Conservation (phyloP, 768 basidiomycete genomes). For the Pilatotrama ljubarskyi region DNA sequence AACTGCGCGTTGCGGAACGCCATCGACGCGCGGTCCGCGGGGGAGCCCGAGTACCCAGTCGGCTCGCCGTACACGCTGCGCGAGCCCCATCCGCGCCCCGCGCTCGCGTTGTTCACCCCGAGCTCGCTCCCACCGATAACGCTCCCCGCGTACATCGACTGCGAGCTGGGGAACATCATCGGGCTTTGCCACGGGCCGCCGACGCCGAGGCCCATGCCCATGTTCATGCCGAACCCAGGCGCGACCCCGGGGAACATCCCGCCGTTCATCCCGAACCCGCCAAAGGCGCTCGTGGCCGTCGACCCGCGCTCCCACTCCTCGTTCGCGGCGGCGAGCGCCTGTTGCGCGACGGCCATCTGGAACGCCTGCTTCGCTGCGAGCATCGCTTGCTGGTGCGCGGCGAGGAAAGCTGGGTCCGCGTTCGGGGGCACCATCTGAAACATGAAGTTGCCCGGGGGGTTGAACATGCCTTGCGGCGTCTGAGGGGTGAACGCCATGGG, state of each 20-base stretch:
- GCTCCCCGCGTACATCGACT: slow-evolving; percentile 66
- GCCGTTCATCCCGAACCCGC: slow-evolving; percentile 32
- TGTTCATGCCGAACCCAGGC: slow-evolving; percentile 25
- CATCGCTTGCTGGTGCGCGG: slow-evolving; percentile 88
- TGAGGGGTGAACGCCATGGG: slow-evolving; percentile 19
- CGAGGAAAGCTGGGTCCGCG: slow-evolving; percentile 59
- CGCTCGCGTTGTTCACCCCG: slow-evolving; percentile 34
- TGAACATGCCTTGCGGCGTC: slow-evolving; percentile 36
- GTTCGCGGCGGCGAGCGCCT: slow-evolving; percentile 84
- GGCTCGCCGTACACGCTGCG: slow-evolving; percentile 73
- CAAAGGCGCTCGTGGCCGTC: slow-evolving; percentile 37
- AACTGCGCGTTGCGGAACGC: slow-evolving; percentile 17
- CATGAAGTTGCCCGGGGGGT: slow-evolving; percentile 28
- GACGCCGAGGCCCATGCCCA: slow-evolving; percentile 31
- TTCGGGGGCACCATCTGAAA: slow-evolving; percentile 35
- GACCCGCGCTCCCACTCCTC: slow-evolving; percentile 91
- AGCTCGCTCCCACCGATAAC: slow-evolving; percentile 55
- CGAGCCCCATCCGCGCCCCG: slow-evolving; percentile 46
- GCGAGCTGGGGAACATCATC: slow-evolving; percentile 52
- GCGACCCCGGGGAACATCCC: slow-evolving; percentile 45
- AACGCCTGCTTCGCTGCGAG: slow-evolving; percentile 85
- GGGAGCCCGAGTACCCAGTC: slow-evolving; percentile 41
- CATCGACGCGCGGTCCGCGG: slow-evolving; percentile 31
- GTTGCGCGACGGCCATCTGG: slow-evolving; percentile 88
- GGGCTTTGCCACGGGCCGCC: slow-evolving; percentile 36